These are phyloP conservation scores for Thermochaetoides thermophila DNA, from an alignment of 495 filamentous ascomycete species.

Conservation along the genomic window DNA sequence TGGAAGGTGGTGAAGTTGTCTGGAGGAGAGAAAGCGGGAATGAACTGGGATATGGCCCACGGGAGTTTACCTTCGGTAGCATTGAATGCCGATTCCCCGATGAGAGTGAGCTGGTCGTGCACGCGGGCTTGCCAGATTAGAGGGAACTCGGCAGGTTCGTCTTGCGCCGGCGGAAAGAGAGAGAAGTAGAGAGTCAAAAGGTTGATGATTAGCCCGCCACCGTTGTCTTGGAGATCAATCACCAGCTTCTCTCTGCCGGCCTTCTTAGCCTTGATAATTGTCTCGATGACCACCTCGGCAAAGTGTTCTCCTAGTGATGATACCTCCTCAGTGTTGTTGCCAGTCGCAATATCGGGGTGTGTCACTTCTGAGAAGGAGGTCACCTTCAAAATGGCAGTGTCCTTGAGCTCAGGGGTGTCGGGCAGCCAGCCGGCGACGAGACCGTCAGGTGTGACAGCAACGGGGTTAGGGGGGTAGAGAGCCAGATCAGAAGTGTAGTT, in stretches of 20 bases:
- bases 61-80: neutral
- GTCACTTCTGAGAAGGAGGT: conserved; percentile 5
- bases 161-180: conserved; percentile 23
- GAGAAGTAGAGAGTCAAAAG: conserved; percentile 19
- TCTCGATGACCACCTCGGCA: conserved; percentile 4
- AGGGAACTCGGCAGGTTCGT: conserved; percentile 4
- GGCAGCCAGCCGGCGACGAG: conserved; percentile 3
- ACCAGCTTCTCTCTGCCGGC: conserved; percentile 20
- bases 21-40: neutral
- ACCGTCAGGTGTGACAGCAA: neutral
- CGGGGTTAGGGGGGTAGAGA: conserved; percentile 6
- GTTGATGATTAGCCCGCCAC: conserved; percentile 28
- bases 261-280: conserved; percentile 1
- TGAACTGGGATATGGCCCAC: neutral
- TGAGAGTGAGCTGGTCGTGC: conserved; percentile 5
- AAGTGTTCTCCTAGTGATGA: too few relatives aligned
- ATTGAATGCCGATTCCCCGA: too few relatives aligned
- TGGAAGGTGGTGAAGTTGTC: conserved; percentile 1
- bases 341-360: neutral
- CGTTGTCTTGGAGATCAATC: conserved; percentile 39
- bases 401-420: neutral
- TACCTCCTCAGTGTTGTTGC: neutral
- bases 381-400: conserved; percentile 7
- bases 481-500: conserved; percentile 2
- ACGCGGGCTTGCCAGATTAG: conserved; percentile 5